Percentiles rank a stretch among this genome's conserved stretches.
Conservation (phyloP, 352 stramenopile genomes). For the Pythium utonaiense region DNA sequence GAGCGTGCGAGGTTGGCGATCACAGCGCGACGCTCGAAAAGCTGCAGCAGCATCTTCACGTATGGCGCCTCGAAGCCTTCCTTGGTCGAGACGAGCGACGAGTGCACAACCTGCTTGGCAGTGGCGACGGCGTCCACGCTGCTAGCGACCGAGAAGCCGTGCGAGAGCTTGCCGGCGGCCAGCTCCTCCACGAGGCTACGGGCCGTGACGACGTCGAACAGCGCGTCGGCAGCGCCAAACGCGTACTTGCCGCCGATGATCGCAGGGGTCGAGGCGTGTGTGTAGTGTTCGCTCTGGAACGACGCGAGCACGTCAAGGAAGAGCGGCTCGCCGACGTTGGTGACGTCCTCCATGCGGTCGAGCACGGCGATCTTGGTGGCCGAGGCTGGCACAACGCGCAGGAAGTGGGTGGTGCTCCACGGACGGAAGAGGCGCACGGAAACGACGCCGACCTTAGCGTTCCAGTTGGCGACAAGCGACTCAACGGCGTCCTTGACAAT, state of each 20-base stretch:
- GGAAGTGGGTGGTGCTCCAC: constrained; percentile 78
- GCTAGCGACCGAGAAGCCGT: constrained; percentile 68
- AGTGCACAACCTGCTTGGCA: constrained; percentile 45
- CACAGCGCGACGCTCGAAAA: constrained; percentile 68
- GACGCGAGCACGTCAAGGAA: constrained; percentile 92
- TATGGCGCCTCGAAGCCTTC: constrained; percentile 67
- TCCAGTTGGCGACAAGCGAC: constrained; percentile 81
- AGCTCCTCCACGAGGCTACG: constrained; percentile 67
- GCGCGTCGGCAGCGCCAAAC: constrained; percentile 55
- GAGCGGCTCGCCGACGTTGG: constrained; percentile 85
- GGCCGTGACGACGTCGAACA: constrained; percentile 86
- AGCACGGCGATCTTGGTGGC: constrained; percentile 87
- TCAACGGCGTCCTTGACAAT: constrained; percentile 88
- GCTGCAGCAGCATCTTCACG: constrained; percentile 75
- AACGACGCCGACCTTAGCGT: constrained; percentile 83
- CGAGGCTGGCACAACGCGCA: constrained; percentile 66
- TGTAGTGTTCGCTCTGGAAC: constrained; percentile 80
- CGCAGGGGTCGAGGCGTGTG: constrained; percentile 42
- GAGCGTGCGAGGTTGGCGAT: constrained; percentile 70
- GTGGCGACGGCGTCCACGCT: constrained; percentile 24
- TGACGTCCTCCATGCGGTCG: constrained; percentile 87
- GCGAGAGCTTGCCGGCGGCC: constrained; percentile 50
- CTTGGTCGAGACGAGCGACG: constrained; percentile 46
- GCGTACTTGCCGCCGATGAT: constrained; percentile 84
- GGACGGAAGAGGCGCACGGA: constrained; percentile 90